phyloP scores from a whole-genome alignment of 1,284 basidiomycete genomes.

The Retiboletus flavoniger region DNA sequence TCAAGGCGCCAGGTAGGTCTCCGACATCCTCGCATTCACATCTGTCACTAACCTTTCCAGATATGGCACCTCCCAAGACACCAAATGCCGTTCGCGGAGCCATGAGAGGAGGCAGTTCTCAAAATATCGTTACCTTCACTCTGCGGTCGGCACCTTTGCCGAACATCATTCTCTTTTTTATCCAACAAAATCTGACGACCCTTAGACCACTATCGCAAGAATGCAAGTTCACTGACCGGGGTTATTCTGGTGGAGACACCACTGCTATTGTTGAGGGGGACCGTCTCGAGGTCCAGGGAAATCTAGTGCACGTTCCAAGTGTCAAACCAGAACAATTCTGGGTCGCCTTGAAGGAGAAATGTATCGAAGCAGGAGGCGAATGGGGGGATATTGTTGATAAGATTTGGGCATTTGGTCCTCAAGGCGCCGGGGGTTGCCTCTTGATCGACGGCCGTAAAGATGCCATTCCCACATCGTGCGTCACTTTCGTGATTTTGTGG shows the following conservation, averaged over 20 bases:
- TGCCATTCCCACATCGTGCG: constrained; percentile 52
- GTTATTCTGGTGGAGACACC: constrained; percentile 24
- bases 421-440: constrained; percentile 83
- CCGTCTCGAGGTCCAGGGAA: constrained; percentile 53
- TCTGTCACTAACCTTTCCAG: constrained; percentile 39
- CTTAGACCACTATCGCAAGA: constrained; percentile 57
- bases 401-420: constrained; percentile 93
- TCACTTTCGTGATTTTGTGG: constrained; percentile 16
- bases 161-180: constrained; percentile 61
- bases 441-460: constrained; percentile 71
- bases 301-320: constrained; percentile 58
- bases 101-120: constrained; percentile 65
- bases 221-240: constrained; percentile 37
- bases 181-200: constrained; percentile 69
- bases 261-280: constrained; percentile 41
- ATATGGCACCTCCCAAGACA: constrained; percentile 88
- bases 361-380: constrained; percentile 72
- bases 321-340: constrained; percentile 82
- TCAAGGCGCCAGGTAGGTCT: constrained; percentile 68
- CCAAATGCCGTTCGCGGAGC: constrained; percentile 76
- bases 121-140: constrained; percentile 79
- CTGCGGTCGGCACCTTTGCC: constrained; percentile 86
- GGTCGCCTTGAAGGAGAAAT: constrained; percentile 64
- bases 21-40: constrained; percentile 1
- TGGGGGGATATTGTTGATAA: constrained; percentile 75